phyloP scores from a whole-genome alignment of 2,329 filamentous ascomycete species.

The Penicillium polonicum region DNA sequence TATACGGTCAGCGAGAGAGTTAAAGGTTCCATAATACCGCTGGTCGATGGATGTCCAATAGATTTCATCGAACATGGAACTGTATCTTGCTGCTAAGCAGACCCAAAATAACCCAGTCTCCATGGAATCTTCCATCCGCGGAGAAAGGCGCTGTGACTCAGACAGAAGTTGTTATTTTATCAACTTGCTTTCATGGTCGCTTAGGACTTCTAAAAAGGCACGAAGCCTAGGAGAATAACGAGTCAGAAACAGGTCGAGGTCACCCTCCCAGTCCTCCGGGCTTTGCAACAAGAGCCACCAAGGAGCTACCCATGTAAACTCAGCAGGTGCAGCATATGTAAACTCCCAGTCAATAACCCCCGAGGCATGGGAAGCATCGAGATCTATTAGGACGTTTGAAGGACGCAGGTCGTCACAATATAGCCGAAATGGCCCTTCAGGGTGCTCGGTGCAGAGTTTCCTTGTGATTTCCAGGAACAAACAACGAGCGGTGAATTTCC shows the following conservation, averaged over 20 bases:
- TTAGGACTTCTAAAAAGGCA: neutral
- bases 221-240: neutral
- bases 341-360: neutral
- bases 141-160: neutral
- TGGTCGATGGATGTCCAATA: neutral
- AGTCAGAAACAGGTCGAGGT: neutral
- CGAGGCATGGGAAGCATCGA: neutral
- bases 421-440: neutral
- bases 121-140: neutral
- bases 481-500: neutral
- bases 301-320: neutral
- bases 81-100: neutral
- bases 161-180: neutral
- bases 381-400: neutral
- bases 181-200: neutral
- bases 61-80: neutral
- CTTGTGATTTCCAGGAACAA: neutral
- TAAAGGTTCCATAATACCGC: neutral
- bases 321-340: neutral
- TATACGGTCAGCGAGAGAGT: neutral
- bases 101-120: neutral
- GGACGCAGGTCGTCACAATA: neutral
- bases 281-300: neutral
- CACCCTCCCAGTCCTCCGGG: neutral
- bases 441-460: neutral